Percentiles rank a stretch among this genome's conserved stretches.
Evolutionary conservation across 306 rosid species (phyloP).

Genomic region (Gastrolobium bilobum): DNA sequence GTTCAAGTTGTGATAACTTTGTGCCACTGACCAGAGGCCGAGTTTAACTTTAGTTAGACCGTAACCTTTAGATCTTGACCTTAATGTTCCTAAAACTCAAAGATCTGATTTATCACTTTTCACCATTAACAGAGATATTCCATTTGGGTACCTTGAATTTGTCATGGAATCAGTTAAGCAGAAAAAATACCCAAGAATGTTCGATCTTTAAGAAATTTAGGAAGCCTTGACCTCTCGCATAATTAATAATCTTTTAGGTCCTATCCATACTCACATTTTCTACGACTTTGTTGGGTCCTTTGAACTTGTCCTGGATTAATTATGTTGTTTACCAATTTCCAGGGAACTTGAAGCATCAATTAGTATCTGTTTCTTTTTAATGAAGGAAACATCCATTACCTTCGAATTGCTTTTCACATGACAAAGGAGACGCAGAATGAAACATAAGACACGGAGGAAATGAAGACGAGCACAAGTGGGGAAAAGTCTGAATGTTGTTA

Average conservation of each 20-base stretch:
- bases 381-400: too few species aligned
- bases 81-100: too few species aligned
- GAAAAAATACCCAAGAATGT: too few species aligned
- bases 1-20: too few species aligned
- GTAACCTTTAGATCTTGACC: background rate
- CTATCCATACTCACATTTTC: background rate
- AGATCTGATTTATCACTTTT: background rate
- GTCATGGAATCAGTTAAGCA: background rate
- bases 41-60: too few species aligned
- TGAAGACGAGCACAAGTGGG: too few species aligned
- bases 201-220: too few species aligned
- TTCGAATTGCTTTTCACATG: background rate
- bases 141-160: background rate
- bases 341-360: background rate
- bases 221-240: too few species aligned
- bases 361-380: too few species aligned
- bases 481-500: too few species aligned
- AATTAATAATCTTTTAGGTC: too few species aligned
- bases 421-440: background rate
- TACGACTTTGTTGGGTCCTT: background rate
- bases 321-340: background rate
- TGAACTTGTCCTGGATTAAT: background rate
- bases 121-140: background rate
- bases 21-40: too few species aligned
- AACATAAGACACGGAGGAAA: background rate